phyloP scores from a whole-genome alignment of 2,329 filamentous ascomycete species.

The Verticillium dahliae region DNA sequence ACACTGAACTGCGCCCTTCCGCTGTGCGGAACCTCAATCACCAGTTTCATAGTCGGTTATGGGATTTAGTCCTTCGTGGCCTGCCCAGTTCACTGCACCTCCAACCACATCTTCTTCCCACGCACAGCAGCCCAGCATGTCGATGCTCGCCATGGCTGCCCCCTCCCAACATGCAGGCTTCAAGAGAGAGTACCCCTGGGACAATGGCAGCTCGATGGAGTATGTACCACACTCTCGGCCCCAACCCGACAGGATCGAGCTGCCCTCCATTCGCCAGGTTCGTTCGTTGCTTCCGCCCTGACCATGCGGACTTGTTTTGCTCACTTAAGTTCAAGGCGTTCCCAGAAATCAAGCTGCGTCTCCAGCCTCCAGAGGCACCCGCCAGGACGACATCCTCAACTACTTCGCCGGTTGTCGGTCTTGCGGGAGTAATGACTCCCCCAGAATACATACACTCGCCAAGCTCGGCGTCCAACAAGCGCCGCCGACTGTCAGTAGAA shows the following conservation, averaged over 20 bases:
- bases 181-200: constrained; percentile 32
- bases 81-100: constrained; percentile 19
- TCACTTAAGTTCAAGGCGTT: constrained; percentile 28
- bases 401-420: constrained; percentile 20
- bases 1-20: constrained; percentile 4
- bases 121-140: constrained; percentile 33
- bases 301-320: neutral
- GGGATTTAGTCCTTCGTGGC: constrained; percentile 32
- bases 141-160: constrained; percentile 40
- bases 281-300: neutral
- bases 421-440: constrained; percentile 24
- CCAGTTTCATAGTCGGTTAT: constrained; percentile 21
- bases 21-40: constrained; percentile 14
- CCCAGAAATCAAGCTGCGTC: constrained; percentile 34
- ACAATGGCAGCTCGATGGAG: constrained; percentile 25
- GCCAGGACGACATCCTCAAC: constrained; percentile 24
- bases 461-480: constrained; percentile 32
- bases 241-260: constrained; percentile 33
- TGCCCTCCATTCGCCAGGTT: constrained; percentile 50
- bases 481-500: constrained; percentile 37
- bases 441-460: constrained; percentile 46
- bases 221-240: constrained; percentile 25
- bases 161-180: constrained; percentile 33
- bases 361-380: constrained; percentile 22
- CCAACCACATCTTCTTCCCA: constrained; percentile 15